These are phyloP conservation scores for Plectranthus barbatus DNA, from an alignment of 257 asterid species.

Conservation along the genomic window DNA sequence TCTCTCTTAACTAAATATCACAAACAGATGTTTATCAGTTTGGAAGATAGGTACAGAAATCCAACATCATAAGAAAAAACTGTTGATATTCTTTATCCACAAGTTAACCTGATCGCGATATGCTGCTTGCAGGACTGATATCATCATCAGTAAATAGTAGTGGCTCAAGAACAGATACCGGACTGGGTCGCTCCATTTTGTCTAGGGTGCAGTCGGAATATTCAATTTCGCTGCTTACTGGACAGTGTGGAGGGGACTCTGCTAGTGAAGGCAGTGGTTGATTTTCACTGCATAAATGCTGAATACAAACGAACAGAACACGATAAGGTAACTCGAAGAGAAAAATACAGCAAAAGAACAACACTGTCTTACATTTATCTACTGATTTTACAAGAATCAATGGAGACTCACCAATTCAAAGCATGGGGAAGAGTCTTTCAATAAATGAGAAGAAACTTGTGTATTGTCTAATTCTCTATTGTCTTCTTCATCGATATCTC, in stretches of 20 bases:
- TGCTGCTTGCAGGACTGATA: conserved; percentile 69
- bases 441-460: conserved; percentile 20
- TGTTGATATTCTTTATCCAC: not conserved
- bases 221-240: conserved; percentile 31
- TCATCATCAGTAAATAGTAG: conserved; percentile 62
- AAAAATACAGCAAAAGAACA: not conserved
- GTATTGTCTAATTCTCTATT: conserved; percentile 24
- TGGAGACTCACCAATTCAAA: conserved; percentile 33
- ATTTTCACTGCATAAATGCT: conserved; percentile 36
- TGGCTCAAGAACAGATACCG: conserved; percentile 87
- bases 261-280: conserved; percentile 31
- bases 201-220: conserved; percentile 32
- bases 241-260: conserved; percentile 32
- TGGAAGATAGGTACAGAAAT: not conserved
- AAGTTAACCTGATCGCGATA: conserved; percentile 51
- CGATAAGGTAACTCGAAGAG: not conserved
- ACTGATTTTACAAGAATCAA: not conserved
- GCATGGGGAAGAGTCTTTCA: conserved; percentile 16
- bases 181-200: conserved; percentile 74
- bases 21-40: conserved; percentile 14
- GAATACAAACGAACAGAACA: conserved; percentile 5
- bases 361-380: not conserved
- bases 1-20: conserved; percentile 45
- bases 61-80: not conserved
- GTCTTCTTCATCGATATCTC: conserved; percentile 27